Evolutionary conservation across 2,329 filamentous ascomycete species (phyloP).

Genomic region (Neopestalotiopsis rosae): DNA sequence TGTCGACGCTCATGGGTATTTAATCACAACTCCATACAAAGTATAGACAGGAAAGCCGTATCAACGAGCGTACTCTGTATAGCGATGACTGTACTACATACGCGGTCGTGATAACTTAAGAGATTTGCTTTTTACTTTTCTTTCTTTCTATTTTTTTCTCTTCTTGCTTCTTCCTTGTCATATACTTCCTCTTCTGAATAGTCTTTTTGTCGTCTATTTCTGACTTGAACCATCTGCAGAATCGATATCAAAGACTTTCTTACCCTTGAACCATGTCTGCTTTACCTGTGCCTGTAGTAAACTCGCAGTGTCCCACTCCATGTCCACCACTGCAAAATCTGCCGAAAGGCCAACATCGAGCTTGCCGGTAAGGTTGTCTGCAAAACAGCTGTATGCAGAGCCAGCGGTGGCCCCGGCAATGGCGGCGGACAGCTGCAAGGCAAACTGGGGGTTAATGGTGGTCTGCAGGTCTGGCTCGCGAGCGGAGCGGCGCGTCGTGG

Average conservation of each 20-base stretch:
- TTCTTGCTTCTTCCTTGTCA: too few species aligned
- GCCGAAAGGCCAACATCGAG: slow-evolving; percentile 49
- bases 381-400: slow-evolving; percentile 49
- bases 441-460: slow-evolving; percentile 47
- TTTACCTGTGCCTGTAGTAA: slow-evolving; percentile 43
- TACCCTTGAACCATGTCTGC: slow-evolving; percentile 49
- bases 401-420: slow-evolving; percentile 47
- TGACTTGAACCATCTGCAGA: too few species aligned
- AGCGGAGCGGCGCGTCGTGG: slow-evolving; percentile 49
- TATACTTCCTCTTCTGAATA: too few species aligned
- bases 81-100: too few species aligned
- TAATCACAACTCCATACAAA: too few species aligned
- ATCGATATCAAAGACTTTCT: slow-evolving; percentile 35
- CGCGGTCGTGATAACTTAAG: too few species aligned
- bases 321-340: slow-evolving; percentile 52
- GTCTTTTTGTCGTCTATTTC: too few species aligned
- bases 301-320: slow-evolving; percentile 44
- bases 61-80: too few species aligned
- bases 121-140: too few species aligned
- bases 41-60: too few species aligned
- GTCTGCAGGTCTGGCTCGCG: slow-evolving; percentile 39
- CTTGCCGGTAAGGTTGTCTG: slow-evolving; percentile 47
- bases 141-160: too few species aligned
- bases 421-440: slow-evolving; percentile 44
- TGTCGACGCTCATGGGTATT: too few species aligned